Evolutionary conservation across 1,284 basidiomycete species (phyloP), one percentile per base, ranked within the genome.

Genomic region (Ustilago shanxiensis): DNA sequence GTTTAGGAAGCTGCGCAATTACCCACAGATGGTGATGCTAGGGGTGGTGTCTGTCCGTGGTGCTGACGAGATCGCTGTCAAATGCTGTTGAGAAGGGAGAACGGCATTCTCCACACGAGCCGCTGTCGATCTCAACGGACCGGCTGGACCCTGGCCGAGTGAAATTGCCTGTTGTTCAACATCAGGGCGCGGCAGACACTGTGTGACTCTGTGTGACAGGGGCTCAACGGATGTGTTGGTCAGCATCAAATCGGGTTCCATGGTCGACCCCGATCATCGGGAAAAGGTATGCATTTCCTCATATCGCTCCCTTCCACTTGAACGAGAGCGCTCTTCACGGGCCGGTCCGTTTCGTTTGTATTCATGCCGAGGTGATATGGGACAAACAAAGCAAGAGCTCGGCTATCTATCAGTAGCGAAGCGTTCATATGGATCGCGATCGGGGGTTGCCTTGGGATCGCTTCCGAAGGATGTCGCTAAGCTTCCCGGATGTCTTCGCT

Each of bases 91-190:
- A n/a, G 20, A 8, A 20, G 44, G 6, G 18, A 33, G 31, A 33
- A 45, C 18, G n/a, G 22, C 44, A 7, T 45, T 29, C 47, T 49
- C 47, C 47, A 49, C 47, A 49, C 47, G 26, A 49, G 24, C 22
- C 47, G 47, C 41, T 44, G 41, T 44, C 47, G 47, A 49, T 29
- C 47, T 52, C 29, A 52, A 8, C 31, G 10, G n/a, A 29, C 50
- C 31, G 50, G 50, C 50, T 52, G 50, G 50, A 52, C 50, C 31
- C 50, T 52, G 29, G 24, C 50, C 47, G 47, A 49, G 47, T 49
- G 22, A 49, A 26, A 11, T 18, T 49, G 41, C n/a, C 41, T 9
- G 37, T 16, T 16, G n/a, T 16, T 8, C 11, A 6, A 16, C 14
- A 18, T 6, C 18, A 16, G 18, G 18, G 18, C 14, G 37, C 37